Base-by-base conservation (phyloP, 2,329 filamentous ascomycete genomes). In the Monosporascus sp. region DNA sequence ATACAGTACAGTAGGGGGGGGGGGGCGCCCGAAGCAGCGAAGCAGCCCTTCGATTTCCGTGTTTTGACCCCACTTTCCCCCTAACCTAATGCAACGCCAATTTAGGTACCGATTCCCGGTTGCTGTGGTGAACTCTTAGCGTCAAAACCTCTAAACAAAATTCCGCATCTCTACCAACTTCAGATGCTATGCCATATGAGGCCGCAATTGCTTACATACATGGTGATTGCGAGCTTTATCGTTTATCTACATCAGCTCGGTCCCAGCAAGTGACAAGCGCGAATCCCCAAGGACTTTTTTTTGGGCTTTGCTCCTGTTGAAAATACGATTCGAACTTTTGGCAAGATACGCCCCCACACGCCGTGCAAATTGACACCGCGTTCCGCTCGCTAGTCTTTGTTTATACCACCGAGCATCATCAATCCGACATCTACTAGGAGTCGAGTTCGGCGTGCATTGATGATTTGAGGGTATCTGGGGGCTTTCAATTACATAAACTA, bases 401-500 rank as follows among this genome's bases (percentile, higher is more conserved):
- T 46, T 46, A 46, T 24, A 17, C 19, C 14, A 24, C 24, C 22
- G 11, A 27, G 7, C 43, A 35, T 35, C 26, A 46, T 19, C n/a
- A 19, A 20, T 14, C 40, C 19, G 7, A 43, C 3, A 24, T 20
- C 19, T 20, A 24, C 40, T 20, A 7, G 22, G 17, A 20, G 17
- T 50, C 50, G 49, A 53, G 51, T 49, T 50, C 37, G 41, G 54
- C 37, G 49, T 49, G 40, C 49, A 48, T 45, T 50, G 38, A 37
- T 37, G 50, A 40, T 45, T 55, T 53, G 50, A 50, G 8, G 53
- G 48, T 31, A 53, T 52, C 50, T 26, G 43, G 50, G 37, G 47
- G 19, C 37, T 38, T 27, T 31, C 41, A 16, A 26, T 48, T 26
- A 59, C 37, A 47, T 46, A 17, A 51, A 54, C 22, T 50, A 35